Evolutionary conservation across 148 eudicot genomes (phyloP).

Genomic region (Salicornia ramosissima): DNA sequence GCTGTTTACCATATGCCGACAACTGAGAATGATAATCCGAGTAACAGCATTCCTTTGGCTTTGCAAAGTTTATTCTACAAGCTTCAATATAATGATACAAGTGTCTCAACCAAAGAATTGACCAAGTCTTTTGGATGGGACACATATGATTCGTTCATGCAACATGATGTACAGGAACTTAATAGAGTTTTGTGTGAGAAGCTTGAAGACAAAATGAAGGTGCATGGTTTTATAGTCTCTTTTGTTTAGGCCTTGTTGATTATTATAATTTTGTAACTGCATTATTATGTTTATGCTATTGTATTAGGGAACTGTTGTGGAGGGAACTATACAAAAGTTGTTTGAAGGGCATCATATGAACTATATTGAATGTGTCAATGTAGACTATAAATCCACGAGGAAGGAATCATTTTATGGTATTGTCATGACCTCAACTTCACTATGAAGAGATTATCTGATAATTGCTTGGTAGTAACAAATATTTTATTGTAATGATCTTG

Average conservation of each 20-base stretch:
- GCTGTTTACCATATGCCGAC: constrained; percentile 99
- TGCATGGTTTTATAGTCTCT: constrained; percentile 14
- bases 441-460: background rate
- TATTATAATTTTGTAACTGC: background rate
- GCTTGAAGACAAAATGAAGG: constrained; percentile 99
- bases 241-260: background rate
- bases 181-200: constrained; percentile 90
- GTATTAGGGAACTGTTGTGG: constrained; percentile 94
- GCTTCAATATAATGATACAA: constrained; percentile 83
- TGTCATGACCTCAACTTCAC: background rate
- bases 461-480: background rate
- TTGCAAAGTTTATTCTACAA: constrained; percentile 96
- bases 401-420: constrained; percentile 96
- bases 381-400: constrained; percentile 87
- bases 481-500: background rate
- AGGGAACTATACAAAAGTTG: constrained; percentile 89
- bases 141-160: constrained; percentile 97
- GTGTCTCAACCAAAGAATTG: constrained; percentile 94
- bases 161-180: constrained; percentile 97
- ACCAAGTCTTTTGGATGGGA: constrained; percentile 99
- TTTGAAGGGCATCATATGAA: constrained; percentile 99
- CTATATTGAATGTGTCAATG: constrained; percentile 93
- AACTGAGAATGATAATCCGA: constrained; percentile 93
- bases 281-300: constrained; percentile 23
- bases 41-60: constrained; percentile 86